These are phyloP conservation scores for Hypoxylon sp. DNA, from an alignment of 2,329 filamentous ascomycete genomes.

Conservation along the genomic window DNA sequence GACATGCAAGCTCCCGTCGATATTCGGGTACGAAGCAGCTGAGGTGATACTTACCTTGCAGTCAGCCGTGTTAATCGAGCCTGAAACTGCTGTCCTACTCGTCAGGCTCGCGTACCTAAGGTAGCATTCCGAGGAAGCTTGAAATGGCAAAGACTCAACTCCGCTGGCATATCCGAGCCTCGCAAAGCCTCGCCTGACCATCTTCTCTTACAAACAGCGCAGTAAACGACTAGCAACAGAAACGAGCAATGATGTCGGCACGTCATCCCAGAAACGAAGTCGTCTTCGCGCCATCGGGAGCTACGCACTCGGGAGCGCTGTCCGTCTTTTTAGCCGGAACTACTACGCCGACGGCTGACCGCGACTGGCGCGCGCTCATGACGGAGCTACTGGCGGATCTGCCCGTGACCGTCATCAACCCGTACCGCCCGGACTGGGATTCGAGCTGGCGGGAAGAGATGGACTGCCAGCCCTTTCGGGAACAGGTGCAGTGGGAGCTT, in stretches of 20 bases:
- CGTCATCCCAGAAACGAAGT: constrained; percentile 38
- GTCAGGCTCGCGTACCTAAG: no score
- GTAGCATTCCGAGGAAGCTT: no score
- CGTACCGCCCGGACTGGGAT: constrained; percentile 65
- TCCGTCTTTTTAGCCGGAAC: constrained; percentile 67
- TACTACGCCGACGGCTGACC: constrained; percentile 52
- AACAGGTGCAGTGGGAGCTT: constrained; percentile 68
- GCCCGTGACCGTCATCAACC: constrained; percentile 65
- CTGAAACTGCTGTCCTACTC: no score
- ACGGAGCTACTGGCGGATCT: constrained; percentile 50
- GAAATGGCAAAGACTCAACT: background rate
- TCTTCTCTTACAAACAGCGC: constrained; percentile 2
- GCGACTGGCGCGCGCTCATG: constrained; percentile 62
- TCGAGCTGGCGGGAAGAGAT: constrained; percentile 59
- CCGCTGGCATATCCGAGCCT: background rate
- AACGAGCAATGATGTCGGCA: constrained; percentile 15
- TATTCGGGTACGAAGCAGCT: no score
- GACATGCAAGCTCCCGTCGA: no score
- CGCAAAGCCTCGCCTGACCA: constrained; percentile 4
- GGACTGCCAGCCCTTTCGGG: constrained; percentile 54
- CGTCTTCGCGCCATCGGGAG: constrained; percentile 43
- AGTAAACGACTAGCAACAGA: background rate
- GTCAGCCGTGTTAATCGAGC: no score
- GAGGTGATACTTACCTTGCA: no score
- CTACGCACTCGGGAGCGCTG: constrained; percentile 28